A percentile compares a stretch with the other conserved stretches of the same genome.
Evolutionary conservation across 2,329 filamentous ascomycete genomes (phyloP).

Genomic region (Calonectria leucothoes): DNA sequence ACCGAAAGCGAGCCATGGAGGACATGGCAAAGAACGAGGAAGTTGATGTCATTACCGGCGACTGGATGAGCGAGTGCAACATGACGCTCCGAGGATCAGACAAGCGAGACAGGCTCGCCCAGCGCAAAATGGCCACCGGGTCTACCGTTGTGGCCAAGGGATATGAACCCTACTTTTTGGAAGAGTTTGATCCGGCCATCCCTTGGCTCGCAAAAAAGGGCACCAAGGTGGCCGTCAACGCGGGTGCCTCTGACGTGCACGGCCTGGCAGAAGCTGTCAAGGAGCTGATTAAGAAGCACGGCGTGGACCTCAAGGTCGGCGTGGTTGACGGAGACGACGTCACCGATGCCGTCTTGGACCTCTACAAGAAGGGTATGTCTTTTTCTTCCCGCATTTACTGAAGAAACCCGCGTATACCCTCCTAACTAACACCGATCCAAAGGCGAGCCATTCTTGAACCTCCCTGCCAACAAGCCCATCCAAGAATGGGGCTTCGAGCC

Average conservation of each 20-base stretch:
- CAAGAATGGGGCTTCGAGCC: slow-evolving; percentile 42
- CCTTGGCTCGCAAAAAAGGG: slow-evolving; percentile 42
- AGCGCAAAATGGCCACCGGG: slow-evolving; percentile 41
- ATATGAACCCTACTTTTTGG: slow-evolving; percentile 57
- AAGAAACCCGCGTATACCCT: accelerated
- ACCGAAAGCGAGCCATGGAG: slow-evolving; percentile 42
- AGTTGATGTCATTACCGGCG: slow-evolving; percentile 46
- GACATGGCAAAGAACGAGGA: slow-evolving; percentile 41
- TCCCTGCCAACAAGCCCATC: slow-evolving; percentile 39
- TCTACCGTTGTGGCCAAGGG: slow-evolving; percentile 38
- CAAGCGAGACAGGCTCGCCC: slow-evolving; percentile 40
- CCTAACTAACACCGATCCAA: not conserved
- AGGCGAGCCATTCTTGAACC: slow-evolving; percentile 35
- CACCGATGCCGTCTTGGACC: slow-evolving; percentile 37
- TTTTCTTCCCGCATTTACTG: too few relatives aligned
- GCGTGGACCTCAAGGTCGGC: slow-evolving; percentile 46
- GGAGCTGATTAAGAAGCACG: slow-evolving; percentile 45
- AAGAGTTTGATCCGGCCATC: slow-evolving; percentile 46
- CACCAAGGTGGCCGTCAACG: slow-evolving; percentile 51
- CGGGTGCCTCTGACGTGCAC: slow-evolving; percentile 47
- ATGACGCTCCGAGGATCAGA: slow-evolving; percentile 45
- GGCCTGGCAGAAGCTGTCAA: slow-evolving; percentile 34
- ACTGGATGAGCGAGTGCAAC: slow-evolving; percentile 47
- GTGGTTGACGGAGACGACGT: slow-evolving; percentile 51
- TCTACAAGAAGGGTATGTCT: slow-evolving; percentile 36